A percentile compares a stretch with the other conserved stretches of the same genome.
Evolutionary conservation across 345 rosid species (phyloP).

Genomic region (Abelmoschus esculentus): DNA sequence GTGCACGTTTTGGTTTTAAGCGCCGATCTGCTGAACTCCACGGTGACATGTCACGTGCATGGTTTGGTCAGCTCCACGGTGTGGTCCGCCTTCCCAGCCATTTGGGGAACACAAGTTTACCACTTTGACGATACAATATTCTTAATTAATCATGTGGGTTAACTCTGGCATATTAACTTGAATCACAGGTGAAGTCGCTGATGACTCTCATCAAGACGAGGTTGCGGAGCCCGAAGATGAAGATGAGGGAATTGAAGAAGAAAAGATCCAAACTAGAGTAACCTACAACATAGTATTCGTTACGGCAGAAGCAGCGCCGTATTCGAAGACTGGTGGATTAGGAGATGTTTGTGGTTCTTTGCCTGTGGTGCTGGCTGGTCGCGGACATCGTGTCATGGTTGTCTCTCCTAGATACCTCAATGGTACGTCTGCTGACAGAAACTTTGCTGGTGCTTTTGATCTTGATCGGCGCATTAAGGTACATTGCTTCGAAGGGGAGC

Average conservation of each 20-base stretch:
- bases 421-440: slow-evolving; percentile 52
- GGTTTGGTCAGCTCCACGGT: too few species aligned
- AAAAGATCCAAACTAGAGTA: slow-evolving; percentile 24
- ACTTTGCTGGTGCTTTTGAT: slow-evolving; percentile 41
- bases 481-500: slow-evolving; percentile 68
- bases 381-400: slow-evolving; percentile 95
- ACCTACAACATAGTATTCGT: slow-evolving; percentile 61
- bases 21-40: background rate
- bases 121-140: background rate
- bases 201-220: slow-evolving; percentile 20
- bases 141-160: background rate
- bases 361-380: slow-evolving; percentile 68
- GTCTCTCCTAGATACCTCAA: slow-evolving; percentile 71
- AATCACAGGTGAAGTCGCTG: slow-evolving; percentile 28
- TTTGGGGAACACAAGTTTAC: background rate
- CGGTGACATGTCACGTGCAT: too few species aligned
- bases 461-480: slow-evolving; percentile 35
- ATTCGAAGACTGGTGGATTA: slow-evolving; percentile 91
- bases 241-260: slow-evolving; percentile 24
- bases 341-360: slow-evolving; percentile 97
- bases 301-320: slow-evolving; percentile 92
- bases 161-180: slow-evolving; percentile 6
- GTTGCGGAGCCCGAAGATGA: slow-evolving; percentile 18
- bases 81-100: background rate
- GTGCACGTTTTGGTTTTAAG: background rate